A percentile compares a stretch with the other conserved stretches of the same genome.
Evolutionary conservation across 805 yeast genomes (phyloP).

Genomic region (Yarrowia deformans): DNA sequence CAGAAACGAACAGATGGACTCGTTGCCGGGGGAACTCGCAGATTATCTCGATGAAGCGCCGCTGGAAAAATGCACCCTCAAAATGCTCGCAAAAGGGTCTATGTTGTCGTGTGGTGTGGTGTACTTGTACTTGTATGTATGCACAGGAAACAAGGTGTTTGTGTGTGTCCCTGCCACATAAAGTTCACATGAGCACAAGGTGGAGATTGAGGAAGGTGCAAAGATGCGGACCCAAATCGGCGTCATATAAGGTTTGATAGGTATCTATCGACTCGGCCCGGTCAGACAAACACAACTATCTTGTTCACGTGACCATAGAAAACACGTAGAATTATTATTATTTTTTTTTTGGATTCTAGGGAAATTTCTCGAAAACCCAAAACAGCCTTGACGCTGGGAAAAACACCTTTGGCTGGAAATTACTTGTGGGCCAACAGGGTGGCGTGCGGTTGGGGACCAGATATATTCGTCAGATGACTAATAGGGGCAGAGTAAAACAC

Average conservation of each 20-base stretch:
- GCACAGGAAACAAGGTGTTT: constrained; percentile 32
- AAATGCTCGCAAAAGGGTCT: constrained; percentile 5
- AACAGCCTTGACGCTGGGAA: neutral
- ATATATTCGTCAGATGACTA: neutral
- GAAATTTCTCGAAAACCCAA: neutral
- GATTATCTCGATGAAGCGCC: constrained; percentile 3
- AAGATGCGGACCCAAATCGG: neutral
- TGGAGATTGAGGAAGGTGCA: neutral
- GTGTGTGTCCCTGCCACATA: constrained; percentile 31
- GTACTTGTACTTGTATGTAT: constrained; percentile 6
- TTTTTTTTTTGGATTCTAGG: too few species aligned
- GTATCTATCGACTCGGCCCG: neutral
- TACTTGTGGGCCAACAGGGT: neutral
- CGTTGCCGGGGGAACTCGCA: constrained; percentile 24
- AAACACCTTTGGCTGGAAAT: constrained; percentile 1
- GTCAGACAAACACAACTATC: neutral
- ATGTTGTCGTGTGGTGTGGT: constrained; percentile 29
- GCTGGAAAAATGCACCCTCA: neutral
- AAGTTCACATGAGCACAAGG: constrained; percentile 7
- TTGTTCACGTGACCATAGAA: neutral
- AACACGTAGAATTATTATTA: neutral
- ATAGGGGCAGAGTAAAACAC: too few species aligned
- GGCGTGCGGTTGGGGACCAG: neutral
- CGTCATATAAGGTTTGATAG: neutral
- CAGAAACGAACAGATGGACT: neutral